A percentile compares a stretch with the other conserved stretches of the same genome.
Evolutionary conservation across 2,329 filamentous ascomycete species (phyloP).

Genomic region (Penicillium sp.): DNA sequence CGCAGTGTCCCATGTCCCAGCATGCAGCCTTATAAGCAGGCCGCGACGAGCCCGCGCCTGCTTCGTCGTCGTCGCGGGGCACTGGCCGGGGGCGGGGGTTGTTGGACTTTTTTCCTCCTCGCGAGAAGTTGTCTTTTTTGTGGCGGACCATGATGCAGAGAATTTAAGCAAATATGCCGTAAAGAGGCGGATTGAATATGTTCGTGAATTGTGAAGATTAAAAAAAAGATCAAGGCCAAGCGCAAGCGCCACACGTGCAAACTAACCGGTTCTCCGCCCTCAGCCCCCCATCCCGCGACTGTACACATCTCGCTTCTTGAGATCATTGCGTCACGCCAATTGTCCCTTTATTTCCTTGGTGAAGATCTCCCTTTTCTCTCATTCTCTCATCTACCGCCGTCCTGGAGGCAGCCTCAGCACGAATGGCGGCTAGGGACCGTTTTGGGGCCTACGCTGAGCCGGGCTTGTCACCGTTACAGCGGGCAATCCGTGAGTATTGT

Average conservation of each 20-base stretch:
- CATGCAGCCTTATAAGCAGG: constrained; percentile 84
- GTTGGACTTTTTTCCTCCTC: constrained; percentile 72
- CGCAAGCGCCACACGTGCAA: constrained; percentile 32
- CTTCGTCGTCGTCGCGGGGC: constrained; percentile 48
- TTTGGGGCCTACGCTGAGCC: constrained; percentile 81
- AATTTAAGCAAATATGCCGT: neutral
- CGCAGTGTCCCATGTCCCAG: constrained; percentile 97
- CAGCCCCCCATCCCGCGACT: constrained; percentile 17
- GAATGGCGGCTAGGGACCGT: constrained; percentile 92
- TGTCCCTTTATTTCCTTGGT: constrained; percentile 3
- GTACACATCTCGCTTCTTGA: constrained; percentile 12
- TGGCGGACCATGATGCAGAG: constrained; percentile 75
- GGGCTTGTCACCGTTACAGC: constrained; percentile 82
- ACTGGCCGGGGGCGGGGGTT: constrained; percentile 58
- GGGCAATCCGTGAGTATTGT: constrained; percentile 72
- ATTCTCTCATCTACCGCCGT: constrained; percentile 31
- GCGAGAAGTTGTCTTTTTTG: constrained; percentile 81
- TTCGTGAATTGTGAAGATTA: constrained; percentile 1
- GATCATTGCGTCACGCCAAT: constrained; percentile 14
- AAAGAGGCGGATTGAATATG: neutral
- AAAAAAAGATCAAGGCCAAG: constrained; percentile 19
- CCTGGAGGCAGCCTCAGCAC: constrained; percentile 94
- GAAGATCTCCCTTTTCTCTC: constrained; percentile 4
- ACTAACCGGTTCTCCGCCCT: constrained; percentile 22
- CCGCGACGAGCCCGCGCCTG: constrained; percentile 35